These are phyloP conservation scores for Aspergillus bombycis DNA, from an alignment of 2,329 filamentous ascomycete species.

Conservation along the genomic window DNA sequence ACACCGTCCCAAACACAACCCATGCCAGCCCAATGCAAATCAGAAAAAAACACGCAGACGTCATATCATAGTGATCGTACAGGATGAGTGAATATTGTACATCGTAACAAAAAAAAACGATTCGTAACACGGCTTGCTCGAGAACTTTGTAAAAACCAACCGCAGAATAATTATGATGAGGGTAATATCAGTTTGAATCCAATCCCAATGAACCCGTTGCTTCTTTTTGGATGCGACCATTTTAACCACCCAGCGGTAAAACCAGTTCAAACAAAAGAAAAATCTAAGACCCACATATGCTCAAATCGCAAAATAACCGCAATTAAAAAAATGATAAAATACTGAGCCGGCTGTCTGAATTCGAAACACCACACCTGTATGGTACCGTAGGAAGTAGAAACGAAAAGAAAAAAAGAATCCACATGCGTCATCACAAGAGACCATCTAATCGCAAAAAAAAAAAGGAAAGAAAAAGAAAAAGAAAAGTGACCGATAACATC, in stretches of 20 bases:
- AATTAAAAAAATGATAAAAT: constrained; percentile 15
- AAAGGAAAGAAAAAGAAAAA: background rate
- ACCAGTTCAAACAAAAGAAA: constrained; percentile 11
- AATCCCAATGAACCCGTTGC: constrained; percentile 12
- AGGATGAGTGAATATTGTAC: constrained; percentile 22
- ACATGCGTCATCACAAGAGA: constrained; percentile 22
- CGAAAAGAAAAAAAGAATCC: constrained; percentile 8
- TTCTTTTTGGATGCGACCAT: constrained; percentile 23
- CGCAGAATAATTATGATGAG: background rate
- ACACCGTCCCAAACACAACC: constrained; percentile 10
- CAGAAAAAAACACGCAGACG: constrained; percentile 13
- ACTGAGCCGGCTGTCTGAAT: constrained; percentile 17
- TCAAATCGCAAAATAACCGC: background rate
- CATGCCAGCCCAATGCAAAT: constrained; percentile 22
- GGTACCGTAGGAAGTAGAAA: constrained; percentile 8
- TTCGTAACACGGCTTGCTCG: constrained; percentile 18
- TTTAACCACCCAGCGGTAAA: constrained; percentile 1
- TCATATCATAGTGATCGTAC: constrained; percentile 23
- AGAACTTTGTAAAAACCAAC: constrained; percentile 2
- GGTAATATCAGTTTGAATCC: constrained; percentile 4
- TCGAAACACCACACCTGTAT: constrained; percentile 12
- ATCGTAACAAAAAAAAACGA: constrained; percentile 16
- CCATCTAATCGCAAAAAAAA: constrained; percentile 1
- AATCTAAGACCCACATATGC: constrained; percentile 20
- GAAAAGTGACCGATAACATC: constrained; percentile 8